Percentiles rank a stretch among this genome's conserved stretches.
phyloP scores from a whole-genome alignment of 2,329 filamentous ascomycete species.

The Harringtonia lauricola region DNA sequence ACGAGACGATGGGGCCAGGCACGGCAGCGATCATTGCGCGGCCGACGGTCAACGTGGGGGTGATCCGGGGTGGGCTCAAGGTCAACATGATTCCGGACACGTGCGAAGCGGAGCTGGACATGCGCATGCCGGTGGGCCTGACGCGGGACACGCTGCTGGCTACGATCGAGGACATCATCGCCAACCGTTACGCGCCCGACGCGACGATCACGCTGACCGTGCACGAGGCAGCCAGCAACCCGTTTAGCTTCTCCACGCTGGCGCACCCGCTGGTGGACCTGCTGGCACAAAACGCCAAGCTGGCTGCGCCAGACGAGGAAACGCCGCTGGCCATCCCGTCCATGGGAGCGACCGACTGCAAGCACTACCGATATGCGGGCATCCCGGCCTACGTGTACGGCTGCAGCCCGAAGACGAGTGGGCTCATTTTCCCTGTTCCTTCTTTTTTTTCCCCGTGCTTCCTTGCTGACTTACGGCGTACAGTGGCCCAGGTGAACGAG shows the following conservation, averaged over 20 bases:
- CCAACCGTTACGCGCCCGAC: background rate
- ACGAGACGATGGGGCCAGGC: slow-evolving; percentile 7
- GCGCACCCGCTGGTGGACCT: slow-evolving; percentile 2
- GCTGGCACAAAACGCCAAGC: slow-evolving; percentile 2
- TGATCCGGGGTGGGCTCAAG: slow-evolving; percentile 4
- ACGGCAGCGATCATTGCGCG: slow-evolving; percentile 3
- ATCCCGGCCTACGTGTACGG: slow-evolving; percentile 6
- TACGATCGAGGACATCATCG: background rate
- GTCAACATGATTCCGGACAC: slow-evolving; percentile 7
- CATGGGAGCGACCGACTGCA: slow-evolving; percentile 9
- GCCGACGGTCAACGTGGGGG: slow-evolving; percentile 9
- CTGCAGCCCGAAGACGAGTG: slow-evolving; percentile 5
- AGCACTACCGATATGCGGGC: slow-evolving; percentile 8
- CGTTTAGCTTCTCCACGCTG: slow-evolving; percentile 5
- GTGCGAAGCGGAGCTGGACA: slow-evolving; percentile 2
- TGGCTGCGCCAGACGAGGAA: background rate
- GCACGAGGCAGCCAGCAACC: slow-evolving; percentile 8
- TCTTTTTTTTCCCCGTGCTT: too few species aligned
- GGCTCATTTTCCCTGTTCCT: too few species aligned
- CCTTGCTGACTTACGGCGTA: background rate
- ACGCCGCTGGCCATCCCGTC: slow-evolving; percentile 7
- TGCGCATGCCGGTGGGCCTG: slow-evolving; percentile 6
- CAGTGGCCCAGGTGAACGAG: slow-evolving; percentile 10
- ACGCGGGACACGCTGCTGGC: slow-evolving; percentile 1
- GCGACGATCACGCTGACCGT: slow-evolving; percentile 2